Base-by-base conservation (phyloP, 2,329 filamentous ascomycete species). In the Ilyonectria mors-panacis region DNA sequence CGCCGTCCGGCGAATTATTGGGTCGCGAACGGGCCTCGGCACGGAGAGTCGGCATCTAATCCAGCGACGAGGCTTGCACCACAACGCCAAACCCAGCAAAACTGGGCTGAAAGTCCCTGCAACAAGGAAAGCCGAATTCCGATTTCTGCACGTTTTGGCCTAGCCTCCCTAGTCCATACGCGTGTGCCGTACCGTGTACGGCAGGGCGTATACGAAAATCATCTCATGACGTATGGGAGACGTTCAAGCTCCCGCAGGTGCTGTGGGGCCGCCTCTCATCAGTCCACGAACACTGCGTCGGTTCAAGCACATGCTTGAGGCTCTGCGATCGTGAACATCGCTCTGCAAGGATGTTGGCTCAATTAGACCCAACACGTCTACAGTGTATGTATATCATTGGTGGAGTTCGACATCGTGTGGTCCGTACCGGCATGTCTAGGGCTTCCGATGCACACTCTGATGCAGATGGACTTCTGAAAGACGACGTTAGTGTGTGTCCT, bases 1-100 rank as follows among this genome's bases (percentile, higher is more conserved):
- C 63, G 65, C 72, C 70, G 72, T 68, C 62, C 62, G 47, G 61
- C 61, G 59, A 70, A 66, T 51, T 42, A 19, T 60, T 59, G 66
- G 69, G 54, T 10, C 59, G 12, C 3, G 9, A 48, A 42, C 21
- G 65, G 59, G 35, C 69, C 72, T 67, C 69, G 65, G 67, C 70
- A 69, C 72, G 67, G 67, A 72, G 64, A 21, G 45, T 74, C 67
- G 65, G 71, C 56, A 26, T 10, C 44, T 58, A 37, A 30, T 58
- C 55, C 26, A 68, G 59, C 62, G 63, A 66, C 51, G 59, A 65
- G 48, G 48, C 68, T n/a, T 61, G 23, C 35, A 59, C 35, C 8
- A 37, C n/a, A 56, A n/a, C 39, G 39, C 2, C 17, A 19, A 42
- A 42, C 15, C 15, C 39, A 45, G 35, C 26, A 57, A 47, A 39